Evolutionary conservation across 768 basidiomycete species (phyloP).

Genomic region (Kwoniella bestiolae): DNA sequence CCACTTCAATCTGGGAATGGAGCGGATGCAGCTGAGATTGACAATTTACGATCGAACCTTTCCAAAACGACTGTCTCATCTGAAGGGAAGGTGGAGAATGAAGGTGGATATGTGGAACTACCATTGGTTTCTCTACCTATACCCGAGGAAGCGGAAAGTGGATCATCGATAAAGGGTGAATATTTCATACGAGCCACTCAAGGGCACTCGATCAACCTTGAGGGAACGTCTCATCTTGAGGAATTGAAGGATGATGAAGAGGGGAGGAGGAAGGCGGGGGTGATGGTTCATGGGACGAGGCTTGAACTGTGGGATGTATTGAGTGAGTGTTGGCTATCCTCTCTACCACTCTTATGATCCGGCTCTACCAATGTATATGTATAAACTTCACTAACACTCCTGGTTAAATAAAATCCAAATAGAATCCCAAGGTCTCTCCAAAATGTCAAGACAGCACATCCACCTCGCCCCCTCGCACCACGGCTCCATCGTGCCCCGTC

Average conservation of each 20-base stretch:
- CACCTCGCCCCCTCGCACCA: constrained; percentile 81
- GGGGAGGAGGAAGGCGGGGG: constrained; percentile 67
- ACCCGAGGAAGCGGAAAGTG: not conserved
- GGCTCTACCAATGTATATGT: too few relatives aligned
- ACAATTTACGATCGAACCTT: constrained; percentile 6
- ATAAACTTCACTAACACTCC: too few relatives aligned
- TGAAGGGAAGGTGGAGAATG: not conserved
- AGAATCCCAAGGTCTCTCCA: constrained; percentile 67
- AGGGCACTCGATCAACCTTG: constrained; percentile 53
- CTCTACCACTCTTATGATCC: not conserved
- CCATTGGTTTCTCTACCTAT: constrained; percentile 36
- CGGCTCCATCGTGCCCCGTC: constrained; percentile 70
- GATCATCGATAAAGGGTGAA: constrained; percentile 24
- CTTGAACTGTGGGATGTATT: constrained; percentile 51
- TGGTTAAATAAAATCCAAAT: too few relatives aligned
- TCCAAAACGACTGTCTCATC: constrained; percentile 1
- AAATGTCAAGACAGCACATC: constrained; percentile 87
- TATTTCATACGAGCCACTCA: constrained; percentile 56
- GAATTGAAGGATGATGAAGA: constrained; percentile 57
- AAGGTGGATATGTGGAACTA: constrained; percentile 13
- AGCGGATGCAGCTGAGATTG: constrained; percentile 58
- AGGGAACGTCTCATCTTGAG: constrained; percentile 47
- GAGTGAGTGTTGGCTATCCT: constrained; percentile 33
- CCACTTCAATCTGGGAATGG: not conserved
- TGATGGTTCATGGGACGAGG: constrained; percentile 54